Conservation (phyloP, 2,329 filamentous ascomycete genomes). For the Xylariomycetidae sp. region DNA sequence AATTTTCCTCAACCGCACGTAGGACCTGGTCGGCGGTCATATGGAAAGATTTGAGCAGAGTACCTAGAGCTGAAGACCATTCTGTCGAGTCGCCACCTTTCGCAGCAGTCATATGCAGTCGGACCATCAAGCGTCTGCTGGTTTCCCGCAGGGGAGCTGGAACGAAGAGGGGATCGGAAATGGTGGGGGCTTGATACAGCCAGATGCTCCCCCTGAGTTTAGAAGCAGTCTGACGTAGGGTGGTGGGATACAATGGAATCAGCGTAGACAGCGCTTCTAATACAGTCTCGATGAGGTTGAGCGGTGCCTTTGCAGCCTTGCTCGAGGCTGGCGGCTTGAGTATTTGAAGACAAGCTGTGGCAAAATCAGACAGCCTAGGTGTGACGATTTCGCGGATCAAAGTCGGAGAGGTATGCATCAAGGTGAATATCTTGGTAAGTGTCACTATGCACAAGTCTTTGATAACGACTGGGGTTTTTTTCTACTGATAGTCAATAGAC, state of each 20-base stretch:
- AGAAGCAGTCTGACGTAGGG: conserved; percentile 69
- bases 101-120: conserved; percentile 74
- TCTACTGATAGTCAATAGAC: conserved; percentile 41
- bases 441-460: conserved; percentile 75
- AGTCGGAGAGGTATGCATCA: conserved; percentile 78
- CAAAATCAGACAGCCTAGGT: conserved; percentile 70
- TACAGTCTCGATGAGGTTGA: conserved; percentile 58
- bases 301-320: conserved; percentile 35
- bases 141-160: conserved; percentile 50
- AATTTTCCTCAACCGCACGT: conserved; percentile 74
- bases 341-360: conserved; percentile 68
- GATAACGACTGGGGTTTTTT: conserved; percentile 68
- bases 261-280: conserved; percentile 68
- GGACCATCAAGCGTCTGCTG: conserved; percentile 61
- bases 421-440: conserved; percentile 76
- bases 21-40: conserved; percentile 71
- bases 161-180: conserved; percentile 42
- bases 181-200: conserved; percentile 60
- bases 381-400: conserved; percentile 84
- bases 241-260: conserved; percentile 75
- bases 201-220: conserved; percentile 62
- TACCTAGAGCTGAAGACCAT: conserved; percentile 66
- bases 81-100: conserved; percentile 75
- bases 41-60: conserved; percentile 62
- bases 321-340: conserved; percentile 40